Percentiles rank a stretch among this genome's conserved stretches.
phyloP scores from a whole-genome alignment of 352 stramenopile genomes.

The Pythium rishiriense region DNA sequence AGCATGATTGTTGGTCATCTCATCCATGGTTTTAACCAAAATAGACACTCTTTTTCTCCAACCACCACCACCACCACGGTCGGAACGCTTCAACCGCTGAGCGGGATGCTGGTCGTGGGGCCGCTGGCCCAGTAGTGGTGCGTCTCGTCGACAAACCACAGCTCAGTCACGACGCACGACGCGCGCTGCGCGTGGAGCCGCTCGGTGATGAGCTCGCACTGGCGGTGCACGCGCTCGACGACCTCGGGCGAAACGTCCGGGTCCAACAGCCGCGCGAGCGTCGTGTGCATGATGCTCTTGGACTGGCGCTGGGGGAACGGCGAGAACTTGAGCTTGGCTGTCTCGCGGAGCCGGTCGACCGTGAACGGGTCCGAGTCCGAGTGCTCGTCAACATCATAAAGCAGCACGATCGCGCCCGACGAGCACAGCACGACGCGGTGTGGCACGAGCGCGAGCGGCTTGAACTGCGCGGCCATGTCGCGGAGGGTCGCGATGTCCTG shows the following conservation, averaged over 20 bases:
- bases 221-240: conserved; percentile 36
- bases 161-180: conserved; percentile 41
- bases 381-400: conserved; percentile 50
- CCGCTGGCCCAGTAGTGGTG: conserved; percentile 61
- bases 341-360: conserved; percentile 51
- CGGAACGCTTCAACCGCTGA: conserved; percentile 23
- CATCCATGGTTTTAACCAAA: background rate
- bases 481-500: conserved; percentile 50
- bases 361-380: conserved; percentile 47
- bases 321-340: conserved; percentile 50
- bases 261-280: conserved; percentile 54
- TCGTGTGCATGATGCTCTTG: conserved; percentile 75
- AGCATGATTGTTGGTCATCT: background rate
- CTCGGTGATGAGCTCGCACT: conserved; percentile 58
- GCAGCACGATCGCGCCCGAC: conserved; percentile 67
- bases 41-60: background rate
- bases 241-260: conserved; percentile 39
- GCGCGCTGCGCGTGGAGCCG: conserved; percentile 29
- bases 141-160: conserved; percentile 77
- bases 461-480: conserved; percentile 37
- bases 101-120: conserved; percentile 42
- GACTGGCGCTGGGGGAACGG: conserved; percentile 34
- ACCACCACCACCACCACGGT: background rate
- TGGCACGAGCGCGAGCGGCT: conserved; percentile 46
- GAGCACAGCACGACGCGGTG: conserved; percentile 57